These are phyloP conservation scores for Penicillium taxi DNA, from an alignment of 495 filamentous ascomycete genomes.

Conservation along the genomic window DNA sequence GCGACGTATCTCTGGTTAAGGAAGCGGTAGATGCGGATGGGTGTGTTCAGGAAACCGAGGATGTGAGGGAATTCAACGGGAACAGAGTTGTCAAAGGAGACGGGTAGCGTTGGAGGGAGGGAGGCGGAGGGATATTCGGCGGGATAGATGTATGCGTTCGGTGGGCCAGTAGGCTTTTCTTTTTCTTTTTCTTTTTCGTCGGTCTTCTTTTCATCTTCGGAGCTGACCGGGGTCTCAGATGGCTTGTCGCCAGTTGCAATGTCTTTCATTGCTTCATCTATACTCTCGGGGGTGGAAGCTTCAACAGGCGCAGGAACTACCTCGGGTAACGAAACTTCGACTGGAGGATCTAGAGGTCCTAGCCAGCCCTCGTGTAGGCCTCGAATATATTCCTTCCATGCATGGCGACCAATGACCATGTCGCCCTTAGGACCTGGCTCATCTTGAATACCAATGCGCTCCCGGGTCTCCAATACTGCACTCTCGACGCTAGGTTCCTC, in stretches of 20 bases:
- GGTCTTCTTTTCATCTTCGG: conserved; percentile 29
- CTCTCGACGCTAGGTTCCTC: conserved; percentile 42
- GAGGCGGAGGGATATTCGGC: conserved; percentile 56
- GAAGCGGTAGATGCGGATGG: conserved; percentile 78
- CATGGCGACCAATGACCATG: conserved; percentile 81
- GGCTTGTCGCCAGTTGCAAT: conserved; percentile 18
- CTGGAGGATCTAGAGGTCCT: conserved; percentile 56
- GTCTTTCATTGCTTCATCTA: conserved; percentile 25
- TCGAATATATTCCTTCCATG: conserved; percentile 96
- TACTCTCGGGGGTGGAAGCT: conserved; percentile 14
- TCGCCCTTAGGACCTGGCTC: conserved; percentile 71
- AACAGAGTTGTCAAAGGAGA: conserved; percentile 54
- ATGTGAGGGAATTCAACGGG: conserved; percentile 78
- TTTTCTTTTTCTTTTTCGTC: conserved; percentile 38
- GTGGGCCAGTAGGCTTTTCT: conserved; percentile 37
- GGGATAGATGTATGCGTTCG: conserved; percentile 57
- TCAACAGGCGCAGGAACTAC: conserved; percentile 8
- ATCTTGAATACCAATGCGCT: conserved; percentile 53
- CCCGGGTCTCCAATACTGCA: conserved; percentile 47
- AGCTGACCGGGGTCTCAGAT: conserved; percentile 16
- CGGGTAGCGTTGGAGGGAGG: conserved; percentile 54
- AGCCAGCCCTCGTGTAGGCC: conserved; percentile 96
- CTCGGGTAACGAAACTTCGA: conserved; percentile 11
- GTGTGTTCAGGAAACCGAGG: conserved; percentile 88
- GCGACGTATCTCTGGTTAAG: conserved; percentile 78